Base-by-base conservation (phyloP, 306 rosid species). In the Betula pendula region DNA sequence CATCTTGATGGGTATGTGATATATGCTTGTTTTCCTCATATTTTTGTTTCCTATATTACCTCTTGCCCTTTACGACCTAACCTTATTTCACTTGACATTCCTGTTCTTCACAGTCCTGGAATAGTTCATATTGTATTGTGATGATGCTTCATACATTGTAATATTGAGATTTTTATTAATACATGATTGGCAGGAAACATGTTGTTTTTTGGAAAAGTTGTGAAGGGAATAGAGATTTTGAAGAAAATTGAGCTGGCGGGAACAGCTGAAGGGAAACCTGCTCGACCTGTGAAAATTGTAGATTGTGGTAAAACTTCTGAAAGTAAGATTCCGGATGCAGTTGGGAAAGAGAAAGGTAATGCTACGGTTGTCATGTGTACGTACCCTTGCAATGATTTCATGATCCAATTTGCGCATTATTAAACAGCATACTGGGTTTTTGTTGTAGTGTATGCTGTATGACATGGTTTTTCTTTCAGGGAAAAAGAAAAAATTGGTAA, bases 181-280 rank as follows among this genome's bases (percentile, higher is more conserved):
- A 24, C 59, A 58, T 78, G 70, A 83, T 70, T 83, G 45, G 77
- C 86, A 96, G 99, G 89, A 96, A 92, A 81, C 99, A 96, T 76
- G 98, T 96, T 67, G 96, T 96, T 74, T 74, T 96, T 96, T 78
- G 99, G 98, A 73, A 96, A 88, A 80, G 97, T 92, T 77, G 86
- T 86, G 66, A 67, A 82, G 77, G 99, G 99, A 71, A 72, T 92
- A 76, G 89, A 96, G 48, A 69, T 88, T 74, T 71, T 96, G 83
- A 86, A 92, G 86, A 91, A 88, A 88, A 88, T 92, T 62, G 99
- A 96, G 89, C 90, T 63, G 80, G 72, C 62, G 70, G 99, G 94
- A 75, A 79, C 99, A 47, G 81, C 89, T 55, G 89, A 86, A 38
- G 99, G 99, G 84, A 92, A 88, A 77, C 97, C 97, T 87, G 68